Base-by-base conservation (phyloP, 164 flowering plant species). In the Aristolochia fimbriata region DNA sequence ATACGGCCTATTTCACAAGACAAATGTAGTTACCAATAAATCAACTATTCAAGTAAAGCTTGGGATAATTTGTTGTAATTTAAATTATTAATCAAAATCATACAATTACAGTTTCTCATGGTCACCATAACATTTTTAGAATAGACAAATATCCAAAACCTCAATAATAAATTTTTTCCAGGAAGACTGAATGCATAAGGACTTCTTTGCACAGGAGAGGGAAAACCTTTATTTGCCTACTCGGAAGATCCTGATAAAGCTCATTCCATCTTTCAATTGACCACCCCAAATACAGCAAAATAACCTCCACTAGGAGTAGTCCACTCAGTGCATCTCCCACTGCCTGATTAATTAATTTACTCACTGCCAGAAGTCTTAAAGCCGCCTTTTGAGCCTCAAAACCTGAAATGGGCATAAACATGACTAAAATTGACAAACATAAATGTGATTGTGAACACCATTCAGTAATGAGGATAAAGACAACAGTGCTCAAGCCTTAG, bases 251-350 rank as follows among this genome's bases (percentile, higher is more conserved):
- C 60, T 76, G 73, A 70, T 93, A 90, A 55, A 93, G 85, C 37
- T 77, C 87, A 78, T 51, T 82, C 99, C 99, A 93, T 66, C 57
- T 77, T 22, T 82, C 73, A 27, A 88, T 74, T 59, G 97, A 81
- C 97, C 96, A 90, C 57, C 84, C 79, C 77, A 57, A 78, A 61
- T 88, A 78, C 47, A 57, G 74, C 63, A 93, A 76, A 72, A 90
- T 82, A n/a, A 72, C 86, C 74, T 93, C 98, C 47, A 86, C 98
- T 73, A 90, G 70, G 59, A 93, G 85, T 72, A 89, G 48, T 21
- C 88, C 96, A 74, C 98, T 90, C 68, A 93, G 66, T 60, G 97
- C 96, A 80, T 90, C 97, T 57, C 98, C 98, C 24, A 84, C 90
- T 19, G 98, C 98, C 69, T 93, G 96, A 68, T 93, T 93, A 68